phyloP scores from a whole-genome alignment of 768 basidiomycete species.

The Leucocoprinus birnbaumii region DNA sequence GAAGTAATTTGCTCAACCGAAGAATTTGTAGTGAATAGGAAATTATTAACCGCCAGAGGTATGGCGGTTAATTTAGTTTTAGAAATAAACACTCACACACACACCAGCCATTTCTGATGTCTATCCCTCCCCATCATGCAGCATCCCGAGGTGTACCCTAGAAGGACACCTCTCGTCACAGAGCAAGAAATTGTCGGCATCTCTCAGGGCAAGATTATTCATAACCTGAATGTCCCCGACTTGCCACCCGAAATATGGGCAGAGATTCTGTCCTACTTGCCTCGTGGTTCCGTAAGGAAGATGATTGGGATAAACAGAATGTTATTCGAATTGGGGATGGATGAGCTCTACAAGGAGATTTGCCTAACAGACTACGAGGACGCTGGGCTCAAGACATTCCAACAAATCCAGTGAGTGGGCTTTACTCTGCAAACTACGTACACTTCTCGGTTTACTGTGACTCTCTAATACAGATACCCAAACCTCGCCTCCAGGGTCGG shows the following conservation, averaged over 20 bases:
- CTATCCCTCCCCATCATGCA: neutral
- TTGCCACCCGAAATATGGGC: constrained; percentile 24
- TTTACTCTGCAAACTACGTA: neutral
- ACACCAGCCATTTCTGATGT: too few relatives aligned
- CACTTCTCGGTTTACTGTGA: neutral
- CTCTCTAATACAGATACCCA: constrained; percentile 12
- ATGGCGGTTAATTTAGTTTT: too few relatives aligned
- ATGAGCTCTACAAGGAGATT: constrained; percentile 26
- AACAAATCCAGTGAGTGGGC: constrained; percentile 19
- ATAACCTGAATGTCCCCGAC: constrained; percentile 15
- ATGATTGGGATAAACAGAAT: constrained; percentile 25
- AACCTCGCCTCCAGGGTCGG: constrained; percentile 21
- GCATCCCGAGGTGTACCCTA: neutral
- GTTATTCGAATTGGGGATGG: constrained; percentile 27
- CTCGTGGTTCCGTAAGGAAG: constrained; percentile 18
- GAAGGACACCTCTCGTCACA: constrained; percentile 2
- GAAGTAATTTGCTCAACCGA: too few relatives aligned
- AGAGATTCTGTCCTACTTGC: constrained; percentile 24
- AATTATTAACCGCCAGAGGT: too few relatives aligned
- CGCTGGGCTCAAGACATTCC: constrained; percentile 17
- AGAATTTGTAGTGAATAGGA: too few relatives aligned
- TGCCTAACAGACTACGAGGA: constrained; percentile 23
- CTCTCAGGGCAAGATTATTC: constrained; percentile 4
- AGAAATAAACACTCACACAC: too few relatives aligned
- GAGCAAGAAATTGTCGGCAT: constrained; percentile 5